phyloP scores from a whole-genome alignment of 345 rosid species.

The Eucalyptus camaldulensis region DNA sequence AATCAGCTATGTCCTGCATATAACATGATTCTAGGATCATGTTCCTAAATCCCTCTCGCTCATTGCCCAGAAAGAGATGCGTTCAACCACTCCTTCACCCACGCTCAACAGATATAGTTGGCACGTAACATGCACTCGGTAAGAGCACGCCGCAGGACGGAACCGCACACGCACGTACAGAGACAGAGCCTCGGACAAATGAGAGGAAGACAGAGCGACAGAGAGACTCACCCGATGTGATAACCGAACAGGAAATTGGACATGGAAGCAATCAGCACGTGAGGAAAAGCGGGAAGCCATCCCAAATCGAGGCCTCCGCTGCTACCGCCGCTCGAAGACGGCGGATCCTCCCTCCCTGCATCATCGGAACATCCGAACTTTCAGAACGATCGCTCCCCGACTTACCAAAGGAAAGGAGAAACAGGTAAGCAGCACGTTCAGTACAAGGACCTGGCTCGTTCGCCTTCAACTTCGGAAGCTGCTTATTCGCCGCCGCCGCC shows the following conservation, averaged over 20 bases:
- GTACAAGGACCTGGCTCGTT: slow-evolving; percentile 12
- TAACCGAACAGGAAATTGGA: slow-evolving; percentile 74
- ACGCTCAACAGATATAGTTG: background rate
- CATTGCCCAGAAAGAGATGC: background rate
- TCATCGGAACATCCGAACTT: background rate
- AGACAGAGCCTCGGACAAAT: background rate
- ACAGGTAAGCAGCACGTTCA: background rate
- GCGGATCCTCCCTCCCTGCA: slow-evolving; percentile 16
- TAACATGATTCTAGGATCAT: background rate
- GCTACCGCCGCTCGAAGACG: background rate
- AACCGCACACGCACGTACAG: background rate
- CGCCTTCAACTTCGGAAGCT: background rate
- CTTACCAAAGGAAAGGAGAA: background rate
- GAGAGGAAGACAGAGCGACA: background rate
- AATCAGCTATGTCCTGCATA: background rate
- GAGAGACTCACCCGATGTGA: slow-evolving; percentile 52
- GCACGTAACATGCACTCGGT: background rate
- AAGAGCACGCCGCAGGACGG: background rate
- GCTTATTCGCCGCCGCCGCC: slow-evolving; percentile 9
- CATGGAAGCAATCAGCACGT: slow-evolving; percentile 53
- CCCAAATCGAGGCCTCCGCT: slow-evolving; percentile 27
- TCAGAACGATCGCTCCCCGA: background rate
- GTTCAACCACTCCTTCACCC: background rate
- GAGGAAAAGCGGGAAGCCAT: slow-evolving; percentile 71
- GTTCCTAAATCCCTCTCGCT: background rate